These are phyloP conservation scores for Phytophthora aleatoria DNA, from an alignment of 352 stramenopile genomes.

Conservation along the genomic window DNA sequence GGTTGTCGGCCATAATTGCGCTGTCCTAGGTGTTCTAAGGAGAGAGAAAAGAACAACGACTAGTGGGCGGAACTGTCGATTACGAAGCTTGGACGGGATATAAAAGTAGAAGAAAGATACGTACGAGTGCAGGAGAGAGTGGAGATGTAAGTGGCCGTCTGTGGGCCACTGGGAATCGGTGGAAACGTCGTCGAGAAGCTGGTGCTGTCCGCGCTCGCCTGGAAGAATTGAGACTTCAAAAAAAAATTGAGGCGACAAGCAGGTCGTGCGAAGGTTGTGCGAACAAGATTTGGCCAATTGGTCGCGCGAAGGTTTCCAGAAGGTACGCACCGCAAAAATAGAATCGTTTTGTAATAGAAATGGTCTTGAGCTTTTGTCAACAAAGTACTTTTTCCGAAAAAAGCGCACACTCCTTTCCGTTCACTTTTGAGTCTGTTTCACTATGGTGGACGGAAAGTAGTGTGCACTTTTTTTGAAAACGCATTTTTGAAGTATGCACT, in stretches of 20 bases:
- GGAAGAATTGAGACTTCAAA: slow-evolving; percentile 11
- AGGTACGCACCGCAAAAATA: not conserved
- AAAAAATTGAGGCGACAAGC: slow-evolving; percentile 1
- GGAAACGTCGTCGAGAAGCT: slow-evolving; percentile 10
- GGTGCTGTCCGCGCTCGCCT: slow-evolving; percentile 3
- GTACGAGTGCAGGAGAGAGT: slow-evolving; percentile 13
- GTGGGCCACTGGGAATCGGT: not conserved
- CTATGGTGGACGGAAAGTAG: too few species aligned
- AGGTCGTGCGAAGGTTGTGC: not conserved
- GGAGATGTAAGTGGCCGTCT: not conserved
- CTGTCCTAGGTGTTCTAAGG: not conserved
- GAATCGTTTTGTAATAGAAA: slow-evolving; percentile 5
- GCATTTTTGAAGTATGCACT: too few species aligned
- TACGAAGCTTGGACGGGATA: not conserved
- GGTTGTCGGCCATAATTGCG: slow-evolving; percentile 72
- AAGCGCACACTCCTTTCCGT: too few species aligned
- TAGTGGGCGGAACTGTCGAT: not conserved
- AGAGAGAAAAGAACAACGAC: slow-evolving; percentile 1
- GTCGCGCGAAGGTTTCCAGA: not conserved
- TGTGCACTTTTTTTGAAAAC: too few species aligned
- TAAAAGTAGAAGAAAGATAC: not conserved
- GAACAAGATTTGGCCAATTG: not conserved
- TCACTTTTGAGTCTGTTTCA: too few species aligned
- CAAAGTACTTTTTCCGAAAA: too few species aligned
- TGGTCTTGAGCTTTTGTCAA: too few species aligned